Base-by-base conservation (phyloP, 352 stramenopile genomes). In the Phytophthora sojae region DNA sequence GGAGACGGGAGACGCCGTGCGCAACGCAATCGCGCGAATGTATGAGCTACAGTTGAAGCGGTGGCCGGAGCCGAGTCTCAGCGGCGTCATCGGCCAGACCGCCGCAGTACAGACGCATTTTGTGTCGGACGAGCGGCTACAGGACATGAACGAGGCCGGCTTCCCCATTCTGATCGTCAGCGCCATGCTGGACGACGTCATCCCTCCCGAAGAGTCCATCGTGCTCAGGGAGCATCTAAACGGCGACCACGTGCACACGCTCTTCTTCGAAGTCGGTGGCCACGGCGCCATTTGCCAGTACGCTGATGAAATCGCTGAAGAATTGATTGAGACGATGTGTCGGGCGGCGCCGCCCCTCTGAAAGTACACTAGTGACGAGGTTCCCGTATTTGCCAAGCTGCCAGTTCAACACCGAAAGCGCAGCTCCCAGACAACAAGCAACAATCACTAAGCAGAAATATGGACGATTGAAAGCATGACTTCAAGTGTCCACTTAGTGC, bases 131-230 rank as follows among this genome's bases (percentile, higher is more conserved):
- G 80, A 82, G 57, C 69, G 80, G 17, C 69, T 90, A 39, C 71
- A 65, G 15, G 60, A 64, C 23, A 84, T 90, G 45, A 77, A 76
- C 52, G 57, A 76, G 12, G 61, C 64, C 2, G 80, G 72, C 0
- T 90, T 87, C 59, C 82, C 80, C 0, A 78, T 90, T 25, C 58
- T 88, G 12, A 80, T 90, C 32, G 62, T 90, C 51, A 83, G 82
- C 54, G 73, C 71, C 19, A 75, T 77, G 61, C 30, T 80, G 7
- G 82, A 90, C 71, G 64, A 80, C 52, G 57, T 88, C n/a, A 88
- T 90, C 45, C 78, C 75, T 9, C 49, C 72, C 1, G 54, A 63
- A 6, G 79, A 90, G 57, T 83, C 80, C 2, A 67, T 77, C 35
- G 57, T 71, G 8, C 65, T 88, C 2, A 74, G 69, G 17, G 37